Base-by-base conservation (phyloP, 352 stramenopile species). In the Saprolegnia parasitica region DNA sequence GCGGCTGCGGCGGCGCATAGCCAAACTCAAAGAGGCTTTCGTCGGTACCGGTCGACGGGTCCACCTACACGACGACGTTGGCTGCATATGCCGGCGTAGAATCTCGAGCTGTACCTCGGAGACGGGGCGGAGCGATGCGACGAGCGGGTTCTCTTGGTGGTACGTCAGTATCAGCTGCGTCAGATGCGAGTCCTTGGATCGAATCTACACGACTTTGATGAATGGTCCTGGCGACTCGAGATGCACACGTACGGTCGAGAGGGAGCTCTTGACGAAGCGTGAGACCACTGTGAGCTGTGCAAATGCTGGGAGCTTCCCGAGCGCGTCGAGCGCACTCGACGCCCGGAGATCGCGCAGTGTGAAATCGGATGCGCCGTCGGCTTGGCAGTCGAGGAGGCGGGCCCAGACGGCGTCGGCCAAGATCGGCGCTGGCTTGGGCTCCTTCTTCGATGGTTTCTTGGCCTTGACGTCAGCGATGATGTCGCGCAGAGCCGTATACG, bases 161-260 rank as follows among this genome's bases (percentile, higher is more conserved):
- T 94, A 94, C 56, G 91, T 83, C 26, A 79, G 75, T 56, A 82
- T 82, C 15, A 91, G 75, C n/a, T 80, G 78, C 78, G 88, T 83
- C 39, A 94, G 74, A 49, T 90, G 76, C 1, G 79, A 80, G 56
- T 94, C 91, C 76, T 94, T 94, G 72, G 91, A 82, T 5, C 82
- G 81, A 32, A 91, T 68, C 3, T 82, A 79, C 45, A 76, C 72
- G 75, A 91, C 83, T 8, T 8, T 58, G 52, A 58, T 52, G 18
- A 52, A 21, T n/a, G n/a, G 13, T n/a, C 42, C 3, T 3, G 1
- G 18, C 13, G 42, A 2, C 42, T 60, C 52, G 11, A 21, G 52
- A 60, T 16, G 11, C 11, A 21, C 3, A 26, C 13, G 37, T 46
- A 50, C 61, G 5, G 47, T 61, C 11, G 24, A 21, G 20, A 26